Percentiles rank a stretch among this genome's conserved stretches.
phyloP scores from a whole-genome alignment of 495 filamentous ascomycete genomes.

The Oidiodendron maius region DNA sequence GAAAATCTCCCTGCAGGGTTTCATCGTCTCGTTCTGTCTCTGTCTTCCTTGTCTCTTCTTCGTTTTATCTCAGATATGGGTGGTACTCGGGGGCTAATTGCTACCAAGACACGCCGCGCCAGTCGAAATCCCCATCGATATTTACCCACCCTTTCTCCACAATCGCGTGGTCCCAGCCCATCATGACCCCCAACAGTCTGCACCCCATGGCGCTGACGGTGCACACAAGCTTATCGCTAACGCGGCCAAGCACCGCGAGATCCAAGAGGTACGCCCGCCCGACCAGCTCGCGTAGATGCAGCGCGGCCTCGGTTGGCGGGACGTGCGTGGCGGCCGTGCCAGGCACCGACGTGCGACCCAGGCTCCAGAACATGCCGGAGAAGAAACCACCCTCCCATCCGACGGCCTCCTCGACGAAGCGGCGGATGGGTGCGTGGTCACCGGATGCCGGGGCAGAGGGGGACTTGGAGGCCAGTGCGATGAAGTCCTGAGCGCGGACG shows the following conservation, averaged over 20 bases:
- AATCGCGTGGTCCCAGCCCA: constrained; percentile 69
- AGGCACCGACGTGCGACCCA: constrained; percentile 35
- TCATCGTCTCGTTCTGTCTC: no score
- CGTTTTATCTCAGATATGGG: no score
- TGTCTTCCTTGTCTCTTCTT: no score
- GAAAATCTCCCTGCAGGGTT: no score
- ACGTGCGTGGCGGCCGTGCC: constrained; percentile 15
- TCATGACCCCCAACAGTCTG: constrained; percentile 64
- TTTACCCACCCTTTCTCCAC: constrained; percentile 55
- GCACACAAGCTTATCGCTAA: constrained; percentile 59
- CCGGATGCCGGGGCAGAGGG: constrained; percentile 6
- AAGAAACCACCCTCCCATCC: constrained; percentile 78
- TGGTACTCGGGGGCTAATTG: no score
- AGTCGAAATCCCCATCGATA: constrained; percentile 56
- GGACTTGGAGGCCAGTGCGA: constrained; percentile 59
- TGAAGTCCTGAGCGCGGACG: constrained; percentile 55
- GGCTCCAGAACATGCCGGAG: constrained; percentile 59
- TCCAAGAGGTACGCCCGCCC: constrained; percentile 68
- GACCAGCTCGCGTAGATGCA: constrained; percentile 56
- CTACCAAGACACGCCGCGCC: constrained; percentile 21
- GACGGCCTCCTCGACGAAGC: constrained; percentile 56
- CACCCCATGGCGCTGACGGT: constrained; percentile 61
- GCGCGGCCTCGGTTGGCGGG: constrained; percentile 41
- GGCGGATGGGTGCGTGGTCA: not conserved
- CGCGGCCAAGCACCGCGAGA: constrained; percentile 55